Evolutionary conservation across 1,284 basidiomycete species (phyloP).

Genomic region (Puccinia brachypodii): DNA sequence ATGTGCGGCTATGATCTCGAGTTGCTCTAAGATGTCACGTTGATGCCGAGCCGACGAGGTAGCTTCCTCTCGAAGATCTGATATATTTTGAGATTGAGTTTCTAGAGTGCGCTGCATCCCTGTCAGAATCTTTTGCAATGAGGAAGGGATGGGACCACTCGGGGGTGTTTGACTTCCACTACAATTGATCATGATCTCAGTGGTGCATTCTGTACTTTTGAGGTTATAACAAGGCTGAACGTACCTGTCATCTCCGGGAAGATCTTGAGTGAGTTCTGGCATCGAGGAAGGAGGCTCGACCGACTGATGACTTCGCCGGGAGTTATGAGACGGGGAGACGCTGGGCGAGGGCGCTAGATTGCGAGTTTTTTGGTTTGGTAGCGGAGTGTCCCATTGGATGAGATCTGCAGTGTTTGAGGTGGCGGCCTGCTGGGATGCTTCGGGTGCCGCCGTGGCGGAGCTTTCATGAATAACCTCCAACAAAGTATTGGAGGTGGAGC

Average conservation of each 20-base stretch:
- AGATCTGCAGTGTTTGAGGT: background rate
- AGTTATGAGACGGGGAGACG: background rate
- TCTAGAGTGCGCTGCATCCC: background rate
- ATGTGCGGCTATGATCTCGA: background rate
- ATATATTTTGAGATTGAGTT: background rate
- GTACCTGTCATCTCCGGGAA: background rate
- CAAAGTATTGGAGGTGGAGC: no score
- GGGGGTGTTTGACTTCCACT: background rate
- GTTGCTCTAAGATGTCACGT: background rate
- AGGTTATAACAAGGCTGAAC: background rate
- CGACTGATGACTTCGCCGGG: background rate
- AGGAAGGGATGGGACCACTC: no score
- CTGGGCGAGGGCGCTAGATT: background rate
- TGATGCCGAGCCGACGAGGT: background rate
- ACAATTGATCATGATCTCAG: background rate
- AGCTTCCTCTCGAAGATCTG: background rate
- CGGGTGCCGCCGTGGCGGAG: no score
- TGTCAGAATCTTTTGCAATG: no score
- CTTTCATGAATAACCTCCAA: no score
- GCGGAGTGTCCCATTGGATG: background rate
- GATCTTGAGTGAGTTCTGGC: background rate
- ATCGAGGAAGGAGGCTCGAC: background rate
- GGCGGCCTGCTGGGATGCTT: no score
- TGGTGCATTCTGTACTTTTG: background rate
- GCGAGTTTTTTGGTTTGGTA: background rate